Conservation (phyloP, 176 grass and related monocot species). For the Neostapfia colusana region DNA sequence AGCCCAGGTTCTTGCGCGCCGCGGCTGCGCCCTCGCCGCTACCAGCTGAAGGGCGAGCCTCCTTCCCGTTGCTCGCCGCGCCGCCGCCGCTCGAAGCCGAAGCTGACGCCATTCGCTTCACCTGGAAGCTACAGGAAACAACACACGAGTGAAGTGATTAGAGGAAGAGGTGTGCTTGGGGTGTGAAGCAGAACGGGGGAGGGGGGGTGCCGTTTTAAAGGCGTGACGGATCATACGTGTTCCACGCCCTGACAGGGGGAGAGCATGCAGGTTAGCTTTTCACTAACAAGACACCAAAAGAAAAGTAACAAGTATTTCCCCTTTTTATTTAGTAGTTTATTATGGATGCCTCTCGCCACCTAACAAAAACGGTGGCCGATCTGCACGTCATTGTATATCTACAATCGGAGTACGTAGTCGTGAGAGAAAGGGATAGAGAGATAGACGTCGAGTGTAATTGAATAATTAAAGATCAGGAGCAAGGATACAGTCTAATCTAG, state of each 20-base stretch:
- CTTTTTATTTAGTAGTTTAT: neutral
- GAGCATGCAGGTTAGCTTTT: neutral
- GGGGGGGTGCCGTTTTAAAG: neutral
- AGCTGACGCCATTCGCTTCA: neutral
- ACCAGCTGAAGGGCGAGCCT: neutral
- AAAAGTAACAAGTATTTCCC: neutral
- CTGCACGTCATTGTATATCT: constrained; percentile 1
- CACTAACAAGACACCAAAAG: neutral
- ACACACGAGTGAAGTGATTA: neutral
- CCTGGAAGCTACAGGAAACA: constrained; percentile 2
- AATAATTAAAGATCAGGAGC: neutral
- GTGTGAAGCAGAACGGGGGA: neutral
- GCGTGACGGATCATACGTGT: neutral
- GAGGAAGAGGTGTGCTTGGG: neutral
- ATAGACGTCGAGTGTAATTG: neutral
- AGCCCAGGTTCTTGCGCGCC: neutral
- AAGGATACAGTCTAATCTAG: neutral
- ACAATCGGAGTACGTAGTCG: neutral
- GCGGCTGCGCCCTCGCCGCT: too few relatives aligned
- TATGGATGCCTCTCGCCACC: neutral
- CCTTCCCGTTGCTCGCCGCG: neutral
- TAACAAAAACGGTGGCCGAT: neutral
- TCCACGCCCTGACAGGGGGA: neutral
- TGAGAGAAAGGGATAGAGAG: neutral
- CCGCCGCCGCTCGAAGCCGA: neutral